Evolutionary conservation across 345 rosid genomes (phyloP).

Genomic region (Eucalyptus sp.): DNA sequence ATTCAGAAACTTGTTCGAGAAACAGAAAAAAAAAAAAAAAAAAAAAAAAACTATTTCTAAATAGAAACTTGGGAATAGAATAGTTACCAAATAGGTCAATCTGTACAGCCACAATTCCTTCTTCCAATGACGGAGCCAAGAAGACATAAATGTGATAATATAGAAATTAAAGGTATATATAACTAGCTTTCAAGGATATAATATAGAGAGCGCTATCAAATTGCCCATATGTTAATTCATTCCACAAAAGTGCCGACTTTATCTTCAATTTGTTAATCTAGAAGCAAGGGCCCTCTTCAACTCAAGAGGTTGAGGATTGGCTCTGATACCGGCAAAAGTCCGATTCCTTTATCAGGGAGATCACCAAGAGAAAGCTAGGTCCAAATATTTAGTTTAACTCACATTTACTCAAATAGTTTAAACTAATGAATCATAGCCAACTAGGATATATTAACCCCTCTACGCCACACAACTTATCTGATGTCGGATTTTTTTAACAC

Average conservation of each 20-base stretch:
- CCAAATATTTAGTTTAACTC: fast-evolving
- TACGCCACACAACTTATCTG: fast-evolving
- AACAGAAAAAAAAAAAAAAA: fast-evolving
- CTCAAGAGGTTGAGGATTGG: fast-evolving
- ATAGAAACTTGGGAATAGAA: fast-evolving
- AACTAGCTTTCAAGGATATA: fast-evolving
- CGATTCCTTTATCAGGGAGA: fast-evolving
- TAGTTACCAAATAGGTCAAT: fast-evolving
- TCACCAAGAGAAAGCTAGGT: fast-evolving
- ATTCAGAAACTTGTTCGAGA: fast-evolving
- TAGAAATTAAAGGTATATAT: too few relatives aligned
- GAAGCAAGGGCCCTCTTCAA: neutral
- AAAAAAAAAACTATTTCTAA: too few relatives aligned
- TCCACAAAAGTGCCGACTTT: neutral
- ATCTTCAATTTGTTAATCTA: neutral
- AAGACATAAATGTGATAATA: too few relatives aligned
- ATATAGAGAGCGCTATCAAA: neutral
- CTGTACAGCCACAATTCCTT: fast-evolving
- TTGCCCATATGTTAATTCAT: fast-evolving
- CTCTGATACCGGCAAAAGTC: fast-evolving
- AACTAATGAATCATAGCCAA: too few relatives aligned
- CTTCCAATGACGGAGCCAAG: fast-evolving
- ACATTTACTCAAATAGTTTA: fast-evolving
- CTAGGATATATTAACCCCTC: fast-evolving
- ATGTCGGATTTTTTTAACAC: fast-evolving